Conservation (phyloP, 306 rosid species). For the Cyclanthera cordifolia region DNA sequence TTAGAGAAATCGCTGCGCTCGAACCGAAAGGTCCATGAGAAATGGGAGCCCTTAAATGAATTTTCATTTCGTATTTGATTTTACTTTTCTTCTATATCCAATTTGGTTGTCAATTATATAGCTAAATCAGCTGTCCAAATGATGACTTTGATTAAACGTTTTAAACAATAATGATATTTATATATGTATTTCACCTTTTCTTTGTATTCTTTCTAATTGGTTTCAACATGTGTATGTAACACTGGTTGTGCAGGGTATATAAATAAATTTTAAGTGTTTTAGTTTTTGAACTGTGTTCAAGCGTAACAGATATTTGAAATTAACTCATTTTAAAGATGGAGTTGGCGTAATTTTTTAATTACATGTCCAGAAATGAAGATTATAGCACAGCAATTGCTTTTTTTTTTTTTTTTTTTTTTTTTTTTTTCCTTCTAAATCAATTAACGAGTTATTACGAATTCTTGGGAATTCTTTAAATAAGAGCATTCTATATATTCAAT, state of each 20-base stretch:
- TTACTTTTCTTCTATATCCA: background rate
- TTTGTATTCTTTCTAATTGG: background rate
- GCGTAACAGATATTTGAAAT: background rate
- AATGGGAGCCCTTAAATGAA: background rate
- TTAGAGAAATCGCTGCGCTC: slow-evolving; percentile 78
- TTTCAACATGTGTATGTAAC: background rate
- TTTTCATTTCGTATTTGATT: background rate
- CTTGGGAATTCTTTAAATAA: too few relatives aligned
- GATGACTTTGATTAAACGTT: background rate
- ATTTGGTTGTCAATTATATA: background rate
- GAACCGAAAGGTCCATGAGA: slow-evolving; percentile 35
- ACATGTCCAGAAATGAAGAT: too few relatives aligned
- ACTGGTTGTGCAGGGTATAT: slow-evolving; percentile 4
- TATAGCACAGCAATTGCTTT: too few relatives aligned
- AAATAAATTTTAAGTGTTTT: background rate
- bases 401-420: too few relatives aligned
- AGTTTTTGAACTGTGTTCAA: background rate
- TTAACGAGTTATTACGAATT: too few relatives aligned
- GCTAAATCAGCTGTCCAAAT: background rate
- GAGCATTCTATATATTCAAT: too few relatives aligned
- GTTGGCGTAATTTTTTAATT: too few relatives aligned
- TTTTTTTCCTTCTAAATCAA: too few relatives aligned
- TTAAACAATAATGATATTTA: slow-evolving; percentile 7
- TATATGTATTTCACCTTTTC: background rate
- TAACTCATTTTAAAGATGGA: too few relatives aligned